phyloP scores from a whole-genome alignment of 2,329 filamentous ascomycete species.

The Xylariaceae sp. region DNA sequence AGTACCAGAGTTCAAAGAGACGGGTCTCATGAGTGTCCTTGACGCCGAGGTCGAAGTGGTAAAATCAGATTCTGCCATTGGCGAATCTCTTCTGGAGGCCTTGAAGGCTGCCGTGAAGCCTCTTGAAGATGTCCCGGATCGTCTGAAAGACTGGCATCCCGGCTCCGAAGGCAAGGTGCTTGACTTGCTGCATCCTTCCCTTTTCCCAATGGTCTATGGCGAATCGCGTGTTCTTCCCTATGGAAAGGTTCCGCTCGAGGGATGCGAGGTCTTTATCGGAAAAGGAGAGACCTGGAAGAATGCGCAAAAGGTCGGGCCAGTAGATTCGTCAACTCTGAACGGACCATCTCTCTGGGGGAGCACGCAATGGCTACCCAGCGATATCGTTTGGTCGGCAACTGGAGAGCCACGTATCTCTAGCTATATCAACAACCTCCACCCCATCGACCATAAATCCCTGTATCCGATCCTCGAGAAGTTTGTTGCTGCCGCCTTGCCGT shows the following conservation, averaged over 20 bases:
- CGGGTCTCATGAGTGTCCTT: constrained; percentile 39
- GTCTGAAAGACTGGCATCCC: constrained; percentile 60
- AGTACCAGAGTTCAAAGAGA: constrained; percentile 38
- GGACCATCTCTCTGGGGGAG: constrained; percentile 21
- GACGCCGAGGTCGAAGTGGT: constrained; percentile 42
- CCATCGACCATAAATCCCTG: constrained; percentile 35
- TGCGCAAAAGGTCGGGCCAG: background rate
- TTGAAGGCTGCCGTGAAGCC: constrained; percentile 39
- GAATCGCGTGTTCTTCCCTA: constrained; percentile 40
- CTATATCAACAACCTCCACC: constrained; percentile 56
- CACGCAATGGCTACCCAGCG: constrained; percentile 50
- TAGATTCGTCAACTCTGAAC: background rate
- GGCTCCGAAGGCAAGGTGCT: constrained; percentile 54
- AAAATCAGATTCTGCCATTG: constrained; percentile 50
- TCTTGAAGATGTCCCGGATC: constrained; percentile 51
- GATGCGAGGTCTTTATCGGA: constrained; percentile 27
- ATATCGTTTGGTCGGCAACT: constrained; percentile 41
- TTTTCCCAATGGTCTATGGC: constrained; percentile 60
- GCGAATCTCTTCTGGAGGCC: constrained; percentile 35
- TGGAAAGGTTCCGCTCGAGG: constrained; percentile 33
- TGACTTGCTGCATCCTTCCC: constrained; percentile 62
- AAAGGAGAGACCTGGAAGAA: constrained; percentile 28
- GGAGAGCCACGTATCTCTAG: constrained; percentile 41
- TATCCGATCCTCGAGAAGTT: constrained; percentile 43
- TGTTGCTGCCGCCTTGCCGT: constrained; percentile 40